Conservation (phyloP, 495 filamentous ascomycete species). For the Massariosphaeria phaeospora region DNA sequence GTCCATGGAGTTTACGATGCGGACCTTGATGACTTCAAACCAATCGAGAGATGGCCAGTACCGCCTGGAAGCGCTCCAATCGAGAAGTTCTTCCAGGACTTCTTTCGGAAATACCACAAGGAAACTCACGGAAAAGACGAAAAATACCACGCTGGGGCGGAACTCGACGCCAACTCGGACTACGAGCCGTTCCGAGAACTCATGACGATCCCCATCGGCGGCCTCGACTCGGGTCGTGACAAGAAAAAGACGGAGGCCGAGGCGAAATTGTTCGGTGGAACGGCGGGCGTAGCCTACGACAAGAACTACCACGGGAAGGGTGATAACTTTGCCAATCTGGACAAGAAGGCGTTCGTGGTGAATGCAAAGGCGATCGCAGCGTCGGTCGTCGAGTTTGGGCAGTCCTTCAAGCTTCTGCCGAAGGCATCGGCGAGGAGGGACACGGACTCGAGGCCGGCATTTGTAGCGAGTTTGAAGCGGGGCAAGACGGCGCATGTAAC, state of each 20-base stretch:
- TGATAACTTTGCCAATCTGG: conserved; percentile 58
- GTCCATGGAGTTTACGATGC: conserved; percentile 66
- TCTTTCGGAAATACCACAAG: too few species aligned
- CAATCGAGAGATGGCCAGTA: conserved; percentile 50
- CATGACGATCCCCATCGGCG: conserved; percentile 59
- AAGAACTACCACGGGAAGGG: conserved; percentile 57
- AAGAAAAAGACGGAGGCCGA: conserved; percentile 58
- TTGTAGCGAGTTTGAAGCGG: too few species aligned
- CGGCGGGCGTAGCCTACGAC: conserved; percentile 56
- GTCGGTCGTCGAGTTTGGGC: conserved; percentile 58
- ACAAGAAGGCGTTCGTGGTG: conserved; percentile 54
- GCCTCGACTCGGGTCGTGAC: conserved; percentile 67
- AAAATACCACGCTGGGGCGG: conserved; percentile 47
- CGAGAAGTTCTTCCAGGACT: conserved; percentile 60
- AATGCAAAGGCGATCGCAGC: conserved; percentile 60
- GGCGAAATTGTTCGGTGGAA: conserved; percentile 54
- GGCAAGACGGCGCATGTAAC: too few species aligned
- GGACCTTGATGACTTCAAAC: conserved; percentile 58
- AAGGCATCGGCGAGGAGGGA: conserved; percentile 16
- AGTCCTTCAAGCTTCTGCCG: conserved; percentile 49
- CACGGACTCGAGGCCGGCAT: too few species aligned
- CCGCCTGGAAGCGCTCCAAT: conserved; percentile 60
- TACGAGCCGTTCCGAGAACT: conserved; percentile 64
- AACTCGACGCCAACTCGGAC: conserved; percentile 62
- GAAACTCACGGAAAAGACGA: conserved; percentile 40